phyloP scores from a whole-genome alignment of 768 basidiomycete species.

The Boletus coccyginus region DNA sequence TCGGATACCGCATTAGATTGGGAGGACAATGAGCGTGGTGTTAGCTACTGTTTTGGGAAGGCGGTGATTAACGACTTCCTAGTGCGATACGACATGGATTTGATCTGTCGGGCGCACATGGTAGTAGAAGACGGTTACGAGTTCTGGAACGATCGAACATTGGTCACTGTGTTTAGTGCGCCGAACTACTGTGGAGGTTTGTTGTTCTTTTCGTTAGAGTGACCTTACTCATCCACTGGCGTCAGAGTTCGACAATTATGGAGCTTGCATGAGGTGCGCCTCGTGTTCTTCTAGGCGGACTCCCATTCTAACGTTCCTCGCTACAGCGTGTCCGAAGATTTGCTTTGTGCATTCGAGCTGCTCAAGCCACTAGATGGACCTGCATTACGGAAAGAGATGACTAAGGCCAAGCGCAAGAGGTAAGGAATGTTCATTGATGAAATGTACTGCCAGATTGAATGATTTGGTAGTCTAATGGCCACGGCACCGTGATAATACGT shows the following conservation, averaged over 20 bases:
- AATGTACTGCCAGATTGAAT: background rate
- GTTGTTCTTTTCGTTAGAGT: conserved; percentile 29
- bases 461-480: conserved; percentile 30
- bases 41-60: conserved; percentile 99
- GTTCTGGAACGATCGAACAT: conserved; percentile 98
- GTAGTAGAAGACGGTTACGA: conserved; percentile 99
- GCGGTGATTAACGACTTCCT: conserved; percentile 96
- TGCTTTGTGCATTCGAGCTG: conserved; percentile 95
- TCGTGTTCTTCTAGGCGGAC: background rate
- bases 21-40: conserved; percentile 99
- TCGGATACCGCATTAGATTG: conserved; percentile 97
- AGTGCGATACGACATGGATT: conserved; percentile 94
- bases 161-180: conserved; percentile 98
- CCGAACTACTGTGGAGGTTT: conserved; percentile 95
- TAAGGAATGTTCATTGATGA: conserved; percentile 23
- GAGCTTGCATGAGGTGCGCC: conserved; percentile 86
- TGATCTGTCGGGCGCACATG: conserved; percentile 99
- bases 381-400: conserved; percentile 96
- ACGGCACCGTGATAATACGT: conserved; percentile 28
- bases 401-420: conserved; percentile 98
- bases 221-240: conserved; percentile 15
- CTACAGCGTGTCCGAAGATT: conserved; percentile 87
- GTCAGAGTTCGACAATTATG: conserved; percentile 92
- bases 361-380: conserved; percentile 94
- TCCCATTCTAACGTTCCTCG: conserved; percentile 14